Conservation (phyloP, 495 filamentous ascomycete genomes). For the Tuber melanosporum region DNA sequence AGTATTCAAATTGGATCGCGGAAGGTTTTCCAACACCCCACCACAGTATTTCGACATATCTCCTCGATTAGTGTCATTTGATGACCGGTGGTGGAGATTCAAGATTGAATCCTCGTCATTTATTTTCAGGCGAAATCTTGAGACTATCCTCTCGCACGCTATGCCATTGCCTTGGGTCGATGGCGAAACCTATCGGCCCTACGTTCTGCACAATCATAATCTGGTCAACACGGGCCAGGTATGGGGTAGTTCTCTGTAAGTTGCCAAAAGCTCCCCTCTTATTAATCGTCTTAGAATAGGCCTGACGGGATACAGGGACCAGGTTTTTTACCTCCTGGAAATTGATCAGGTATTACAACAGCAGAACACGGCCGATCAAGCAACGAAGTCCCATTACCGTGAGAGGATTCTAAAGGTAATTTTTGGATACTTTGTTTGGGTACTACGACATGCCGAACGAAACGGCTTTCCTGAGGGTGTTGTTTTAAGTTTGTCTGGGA, state of each 20-base stretch:
- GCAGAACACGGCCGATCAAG: neutral
- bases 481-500: neutral
- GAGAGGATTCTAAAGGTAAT: neutral
- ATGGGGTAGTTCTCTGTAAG: neutral
- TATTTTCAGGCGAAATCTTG: neutral
- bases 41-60: neutral
- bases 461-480: neutral
- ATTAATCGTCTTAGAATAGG: neutral
- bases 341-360: neutral
- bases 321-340: neutral
- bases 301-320: neutral
- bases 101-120: neutral
- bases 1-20: too few relatives aligned
- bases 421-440: neutral
- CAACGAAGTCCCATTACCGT: neutral
- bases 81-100: neutral
- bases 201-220: neutral
- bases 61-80: neutral
- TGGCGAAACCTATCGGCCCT: neutral
- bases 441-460: neutral
- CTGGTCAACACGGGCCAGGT: neutral
- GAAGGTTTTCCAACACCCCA: too few relatives aligned
- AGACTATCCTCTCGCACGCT: constrained; percentile 1
- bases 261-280: neutral
- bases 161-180: neutral